Conservation (phyloP, 1,139 yeast genomes). For the Suhomyces atakaporum region DNA sequence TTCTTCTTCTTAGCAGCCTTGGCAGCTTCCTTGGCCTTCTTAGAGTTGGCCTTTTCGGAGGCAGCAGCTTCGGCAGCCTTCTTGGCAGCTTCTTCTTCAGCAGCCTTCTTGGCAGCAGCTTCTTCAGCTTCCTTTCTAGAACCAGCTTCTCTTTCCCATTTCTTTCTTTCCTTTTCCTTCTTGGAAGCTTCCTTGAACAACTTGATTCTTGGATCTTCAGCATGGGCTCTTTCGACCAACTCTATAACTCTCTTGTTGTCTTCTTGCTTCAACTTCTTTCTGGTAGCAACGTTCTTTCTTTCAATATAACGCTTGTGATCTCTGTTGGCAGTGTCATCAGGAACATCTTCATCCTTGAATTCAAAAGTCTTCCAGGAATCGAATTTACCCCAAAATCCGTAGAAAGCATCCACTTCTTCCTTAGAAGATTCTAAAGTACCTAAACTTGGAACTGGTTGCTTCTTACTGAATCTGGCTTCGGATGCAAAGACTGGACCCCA, state of each 20-base stretch:
- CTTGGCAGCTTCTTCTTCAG: slow-evolving; percentile 74
- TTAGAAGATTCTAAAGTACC: slow-evolving; percentile 71
- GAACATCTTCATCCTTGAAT: slow-evolving; percentile 98
- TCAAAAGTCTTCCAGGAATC: slow-evolving; percentile 99
- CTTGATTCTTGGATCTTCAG: slow-evolving; percentile 94
- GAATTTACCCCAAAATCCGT: slow-evolving; percentile 89
- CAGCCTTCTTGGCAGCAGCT: slow-evolving; percentile 78
- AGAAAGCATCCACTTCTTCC: slow-evolving; percentile 86
- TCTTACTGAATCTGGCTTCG: slow-evolving; percentile 90
- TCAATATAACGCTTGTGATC: slow-evolving; percentile 98
- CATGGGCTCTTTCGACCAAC: slow-evolving; percentile 82
- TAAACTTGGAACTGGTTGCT: slow-evolving; percentile 81
- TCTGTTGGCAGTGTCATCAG: slow-evolving; percentile 98
- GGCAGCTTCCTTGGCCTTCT: slow-evolving; percentile 97
- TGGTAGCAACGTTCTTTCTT: slow-evolving; percentile 93
- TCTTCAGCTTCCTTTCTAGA: slow-evolving; percentile 94
- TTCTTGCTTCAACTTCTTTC: slow-evolving; percentile 97
- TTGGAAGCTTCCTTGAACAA: slow-evolving; percentile 91
- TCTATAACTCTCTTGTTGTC: slow-evolving; percentile 90
- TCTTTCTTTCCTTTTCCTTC: slow-evolving; percentile 90
- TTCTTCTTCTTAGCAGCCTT: slow-evolving; percentile 97
- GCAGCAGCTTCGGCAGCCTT: slow-evolving; percentile 79
- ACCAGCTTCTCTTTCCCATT: slow-evolving; percentile 98
- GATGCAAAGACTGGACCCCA: slow-evolving; percentile 92
- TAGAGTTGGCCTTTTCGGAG: slow-evolving; percentile 63